phyloP scores from a whole-genome alignment of 129 eudicot species.

The Deinandra increscens region DNA sequence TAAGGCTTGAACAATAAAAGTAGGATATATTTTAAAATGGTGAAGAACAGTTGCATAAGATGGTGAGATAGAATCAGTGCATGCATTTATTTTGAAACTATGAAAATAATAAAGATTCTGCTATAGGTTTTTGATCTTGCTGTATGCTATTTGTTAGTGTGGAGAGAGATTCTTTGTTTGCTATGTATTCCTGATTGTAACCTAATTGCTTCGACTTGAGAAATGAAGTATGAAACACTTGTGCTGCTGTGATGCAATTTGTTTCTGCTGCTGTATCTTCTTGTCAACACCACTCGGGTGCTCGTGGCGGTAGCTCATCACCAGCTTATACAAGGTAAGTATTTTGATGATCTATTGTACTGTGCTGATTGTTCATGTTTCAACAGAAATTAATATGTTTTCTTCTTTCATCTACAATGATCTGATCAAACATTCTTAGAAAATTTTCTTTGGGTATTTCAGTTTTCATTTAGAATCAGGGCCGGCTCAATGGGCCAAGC shows the following conservation, averaged over 20 bases:
- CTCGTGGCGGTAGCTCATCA: background rate
- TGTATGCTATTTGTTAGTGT: background rate
- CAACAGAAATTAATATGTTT: background rate
- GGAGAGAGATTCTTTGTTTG: too few relatives aligned
- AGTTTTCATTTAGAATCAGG: too few relatives aligned
- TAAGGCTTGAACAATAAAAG: conserved; percentile 13
- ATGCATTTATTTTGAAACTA: conserved; percentile 12
- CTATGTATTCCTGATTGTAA: too few relatives aligned
- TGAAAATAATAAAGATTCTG: background rate
- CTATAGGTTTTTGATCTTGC: background rate
- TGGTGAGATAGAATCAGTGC: conserved; percentile 18
- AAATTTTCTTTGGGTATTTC: too few relatives aligned
- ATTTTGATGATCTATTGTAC: background rate
- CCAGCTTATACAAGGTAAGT: background rate
- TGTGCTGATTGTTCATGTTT: background rate
- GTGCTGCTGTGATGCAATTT: background rate
- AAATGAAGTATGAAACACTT: background rate
- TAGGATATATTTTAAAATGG: background rate
- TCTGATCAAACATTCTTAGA: too few relatives aligned
- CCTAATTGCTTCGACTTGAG: background rate
- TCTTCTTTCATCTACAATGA: background rate
- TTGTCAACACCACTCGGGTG: background rate
- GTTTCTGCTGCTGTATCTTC: background rate
- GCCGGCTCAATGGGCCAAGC: too few relatives aligned
- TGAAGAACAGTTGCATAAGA: conserved; percentile 14